phyloP scores from a whole-genome alignment of 2,329 filamentous ascomycete genomes.

The Malbranchea zuffiana region DNA sequence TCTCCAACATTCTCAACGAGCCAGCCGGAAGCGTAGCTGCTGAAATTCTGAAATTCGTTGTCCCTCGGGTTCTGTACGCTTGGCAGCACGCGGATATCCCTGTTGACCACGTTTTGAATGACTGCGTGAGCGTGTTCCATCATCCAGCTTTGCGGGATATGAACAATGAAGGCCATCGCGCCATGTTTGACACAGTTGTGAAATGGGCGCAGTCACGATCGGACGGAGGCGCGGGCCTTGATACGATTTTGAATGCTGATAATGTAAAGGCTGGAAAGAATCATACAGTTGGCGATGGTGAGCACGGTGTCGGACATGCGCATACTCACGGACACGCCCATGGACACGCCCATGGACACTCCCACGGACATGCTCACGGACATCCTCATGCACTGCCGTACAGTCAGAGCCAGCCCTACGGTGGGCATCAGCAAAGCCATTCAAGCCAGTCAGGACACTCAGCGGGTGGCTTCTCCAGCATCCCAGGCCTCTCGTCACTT shows the following conservation, averaged over 20 bases:
- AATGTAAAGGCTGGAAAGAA: conserved; percentile 77
- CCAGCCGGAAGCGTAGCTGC: conserved; percentile 64
- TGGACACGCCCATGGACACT: conserved; percentile 15
- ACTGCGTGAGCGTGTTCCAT: conserved; percentile 75
- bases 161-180: conserved; percentile 64
- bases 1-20: conserved; percentile 66
- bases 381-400: conserved; percentile 1
- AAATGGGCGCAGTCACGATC: conserved; percentile 64
- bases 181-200: conserved; percentile 81
- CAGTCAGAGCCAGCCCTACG: neutral
- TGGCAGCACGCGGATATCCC: conserved; percentile 82
- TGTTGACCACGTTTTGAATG: conserved; percentile 70
- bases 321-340: conserved; percentile 16
- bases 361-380: conserved; percentile 7
- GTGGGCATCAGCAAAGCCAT: conserved; percentile 2
- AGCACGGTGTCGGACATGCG: conserved; percentile 2
- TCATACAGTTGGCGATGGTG: conserved; percentile 40
- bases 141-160: conserved; percentile 75
- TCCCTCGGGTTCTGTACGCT: conserved; percentile 78
- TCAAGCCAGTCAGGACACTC: no score
- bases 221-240: conserved; percentile 55
- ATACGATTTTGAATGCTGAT: conserved; percentile 67
- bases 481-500: conserved; percentile 14
- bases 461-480: conserved; percentile 20
- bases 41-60: conserved; percentile 72